A percentile compares a stretch with the other conserved stretches of the same genome.
These are phyloP conservation scores for Olyra latifolia DNA, from an alignment of 176 grass and related monocot genomes.

Conservation along the genomic window DNA sequence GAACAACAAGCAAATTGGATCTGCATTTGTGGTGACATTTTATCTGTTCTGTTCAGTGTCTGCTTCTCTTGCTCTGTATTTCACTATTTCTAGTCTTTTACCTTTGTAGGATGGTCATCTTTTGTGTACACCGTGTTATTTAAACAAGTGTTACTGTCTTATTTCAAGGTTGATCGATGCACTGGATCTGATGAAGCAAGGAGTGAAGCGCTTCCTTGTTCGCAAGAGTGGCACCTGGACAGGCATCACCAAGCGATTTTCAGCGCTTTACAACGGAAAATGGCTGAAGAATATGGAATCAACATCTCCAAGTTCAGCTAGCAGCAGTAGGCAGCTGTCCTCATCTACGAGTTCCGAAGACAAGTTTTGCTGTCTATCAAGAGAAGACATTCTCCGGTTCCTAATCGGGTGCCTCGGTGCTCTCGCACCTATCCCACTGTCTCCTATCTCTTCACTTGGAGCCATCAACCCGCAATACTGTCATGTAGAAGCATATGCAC, in stretches of 20 bases:
- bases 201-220: slow-evolving; percentile 82
- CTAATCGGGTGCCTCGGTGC: slow-evolving; percentile 92
- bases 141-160: slow-evolving; percentile 10
- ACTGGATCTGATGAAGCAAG: slow-evolving; percentile 91
- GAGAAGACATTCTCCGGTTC: slow-evolving; percentile 89
- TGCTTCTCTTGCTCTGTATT: neutral
- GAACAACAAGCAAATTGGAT: neutral
- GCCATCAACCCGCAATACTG: slow-evolving; percentile 62
- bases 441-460: slow-evolving; percentile 76
- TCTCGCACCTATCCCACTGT: slow-evolving; percentile 75
- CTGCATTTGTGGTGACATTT: neutral
- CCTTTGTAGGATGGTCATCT: neutral
- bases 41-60: neutral
- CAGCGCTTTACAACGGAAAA: slow-evolving; percentile 76
- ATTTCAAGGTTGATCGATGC: slow-evolving; percentile 82
- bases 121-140: neutral
- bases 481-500: slow-evolving; percentile 52
- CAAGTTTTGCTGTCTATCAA: slow-evolving; percentile 82
- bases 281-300: slow-evolving; percentile 73
- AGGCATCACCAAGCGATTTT: slow-evolving; percentile 90
- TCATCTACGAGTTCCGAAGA: slow-evolving; percentile 29
- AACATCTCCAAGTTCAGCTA: slow-evolving; percentile 42
- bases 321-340: slow-evolving; percentile 37
- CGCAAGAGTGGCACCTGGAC: slow-evolving; percentile 78
- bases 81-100: neutral